Conservation (phyloP, 1,284 basidiomycete genomes). For the Erythrobasidium hasegawianum region DNA sequence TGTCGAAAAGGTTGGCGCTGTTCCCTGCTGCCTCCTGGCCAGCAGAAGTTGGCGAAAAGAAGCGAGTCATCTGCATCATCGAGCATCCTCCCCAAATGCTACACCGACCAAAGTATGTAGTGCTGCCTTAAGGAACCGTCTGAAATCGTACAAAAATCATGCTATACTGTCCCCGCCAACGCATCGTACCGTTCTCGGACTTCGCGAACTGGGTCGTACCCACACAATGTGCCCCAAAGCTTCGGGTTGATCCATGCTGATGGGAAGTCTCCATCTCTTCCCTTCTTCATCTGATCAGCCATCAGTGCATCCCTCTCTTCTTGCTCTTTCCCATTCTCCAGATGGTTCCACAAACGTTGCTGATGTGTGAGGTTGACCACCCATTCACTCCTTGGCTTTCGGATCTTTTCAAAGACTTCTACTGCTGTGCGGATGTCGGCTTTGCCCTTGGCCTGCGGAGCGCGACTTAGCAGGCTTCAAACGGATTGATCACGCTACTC, state of each 20-base stretch:
- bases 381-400: constrained; percentile 24
- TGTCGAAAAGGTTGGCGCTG: too few relatives aligned
- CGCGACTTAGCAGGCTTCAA: too few relatives aligned
- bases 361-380: constrained; percentile 25
- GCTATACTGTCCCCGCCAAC: not conserved
- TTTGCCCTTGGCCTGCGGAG: constrained; percentile 11
- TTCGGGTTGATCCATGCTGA: constrained; percentile 30
- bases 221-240: constrained; percentile 27
- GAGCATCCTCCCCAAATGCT: too few relatives aligned
- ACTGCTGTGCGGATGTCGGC: constrained; percentile 13
- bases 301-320: constrained; percentile 26
- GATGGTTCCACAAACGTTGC: constrained; percentile 29
- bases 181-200: constrained; percentile 11
- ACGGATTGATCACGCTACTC: too few relatives aligned
- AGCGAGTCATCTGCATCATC: too few relatives aligned
- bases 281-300: constrained; percentile 1
- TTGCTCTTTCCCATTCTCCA: constrained; percentile 29
- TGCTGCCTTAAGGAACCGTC: too few relatives aligned
- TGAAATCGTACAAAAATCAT: too few relatives aligned
- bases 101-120: too few relatives aligned
- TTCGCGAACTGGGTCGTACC: constrained; percentile 21
- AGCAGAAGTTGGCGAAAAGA: too few relatives aligned
- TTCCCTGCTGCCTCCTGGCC: too few relatives aligned
- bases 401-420: constrained; percentile 29
- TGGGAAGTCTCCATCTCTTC: constrained; percentile 13